Base-by-base conservation (phyloP, 2,329 filamentous ascomycete species). In the Exophiala sp. region DNA sequence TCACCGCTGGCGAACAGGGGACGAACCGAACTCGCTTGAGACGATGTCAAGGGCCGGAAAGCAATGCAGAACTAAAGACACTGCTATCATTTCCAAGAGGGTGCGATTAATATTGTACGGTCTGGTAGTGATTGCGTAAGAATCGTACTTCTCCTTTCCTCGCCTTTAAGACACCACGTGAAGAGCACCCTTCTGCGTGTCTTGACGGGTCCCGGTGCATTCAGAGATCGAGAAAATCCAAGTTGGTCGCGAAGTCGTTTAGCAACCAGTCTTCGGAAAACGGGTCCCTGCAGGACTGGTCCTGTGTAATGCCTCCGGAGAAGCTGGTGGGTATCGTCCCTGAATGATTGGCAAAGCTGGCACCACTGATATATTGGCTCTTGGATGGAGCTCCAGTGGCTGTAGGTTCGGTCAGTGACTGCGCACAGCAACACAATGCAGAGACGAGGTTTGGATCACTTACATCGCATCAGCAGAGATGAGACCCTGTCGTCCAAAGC, bases 401-500 rank as follows among this genome's bases (percentile, higher is more conserved):
- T 35, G 33, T 35, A n/a, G n/a, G 33, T 35, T 35, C 33, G 33
- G 33, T 35, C 33, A 35, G 33, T 2, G 33, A 35, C 33, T 9
- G 33, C 33, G 33, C 3, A 35, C 33, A 35, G 33, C 33, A n/a
- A 35, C 2, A 35, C 2, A 35, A n/a, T 35, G n/a, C 3, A 35
- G 8, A 35, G 3, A 35, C n/a, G 33, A 9, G 3, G 33, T 35
- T 35, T 9, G 33, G 3, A 35, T 35, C 33, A 35, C 33, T 35
- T 43, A 43, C 40, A 18, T 43, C 40, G 40, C 8, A 8, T 20
- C 40, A 43, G 12, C 40, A 43, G 14, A 43, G 14, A 43, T 18
- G 40, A 43, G 18, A 43, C 40, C 40, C 40, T 43, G 14, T 43
- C 14, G 40, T 43, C 40, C 21, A 43, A 43, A 43, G 40, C 16